Evolutionary conservation across 345 rosid species (phyloP).

Genomic region (Microcos paniculata): DNA sequence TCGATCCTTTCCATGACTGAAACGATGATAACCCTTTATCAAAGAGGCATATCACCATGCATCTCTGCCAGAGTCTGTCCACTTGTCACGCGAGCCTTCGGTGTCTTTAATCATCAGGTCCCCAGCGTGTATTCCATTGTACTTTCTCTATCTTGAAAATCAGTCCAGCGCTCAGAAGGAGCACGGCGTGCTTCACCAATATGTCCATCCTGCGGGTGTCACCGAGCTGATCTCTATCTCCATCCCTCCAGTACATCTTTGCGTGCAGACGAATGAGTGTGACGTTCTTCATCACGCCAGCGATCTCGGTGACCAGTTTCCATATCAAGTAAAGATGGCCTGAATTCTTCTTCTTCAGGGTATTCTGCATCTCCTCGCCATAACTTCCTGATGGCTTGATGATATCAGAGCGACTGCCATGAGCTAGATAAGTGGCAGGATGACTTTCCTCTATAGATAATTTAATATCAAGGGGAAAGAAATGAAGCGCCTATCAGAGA

Average conservation of each 20-base stretch:
- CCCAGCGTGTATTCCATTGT: slow-evolving; percentile 99
- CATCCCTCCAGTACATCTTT: slow-evolving; percentile 88
- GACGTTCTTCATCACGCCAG: slow-evolving; percentile 98
- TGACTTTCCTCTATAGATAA: slow-evolving; percentile 52
- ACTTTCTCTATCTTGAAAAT: slow-evolving; percentile 80
- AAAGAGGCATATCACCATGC: slow-evolving; percentile 52
- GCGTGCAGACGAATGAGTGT: slow-evolving; percentile 55
- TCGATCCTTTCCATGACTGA: slow-evolving; percentile 62
- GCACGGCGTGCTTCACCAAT: slow-evolving; percentile 78
- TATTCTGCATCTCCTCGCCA: slow-evolving; percentile 57
- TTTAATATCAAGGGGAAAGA: neutral
- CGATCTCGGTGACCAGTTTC: slow-evolving; percentile 75
- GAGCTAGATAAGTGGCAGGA: slow-evolving; percentile 31
- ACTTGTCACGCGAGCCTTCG: slow-evolving; percentile 56
- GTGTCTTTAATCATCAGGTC: slow-evolving; percentile 74
- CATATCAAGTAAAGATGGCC: slow-evolving; percentile 80
- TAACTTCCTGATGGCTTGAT: slow-evolving; percentile 52
- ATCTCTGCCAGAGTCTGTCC: slow-evolving; percentile 62
- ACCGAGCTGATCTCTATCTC: slow-evolving; percentile 68
- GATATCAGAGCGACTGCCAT: slow-evolving; percentile 42
- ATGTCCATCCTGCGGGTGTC: slow-evolving; percentile 61
- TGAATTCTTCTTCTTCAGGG: slow-evolving; percentile 71
- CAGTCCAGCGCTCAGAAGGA: slow-evolving; percentile 77
- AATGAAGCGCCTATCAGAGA: neutral
- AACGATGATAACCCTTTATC: slow-evolving; percentile 53